These are phyloP conservation scores for Candida oleophila DNA, from an alignment of 805 yeast genomes.

Conservation along the genomic window DNA sequence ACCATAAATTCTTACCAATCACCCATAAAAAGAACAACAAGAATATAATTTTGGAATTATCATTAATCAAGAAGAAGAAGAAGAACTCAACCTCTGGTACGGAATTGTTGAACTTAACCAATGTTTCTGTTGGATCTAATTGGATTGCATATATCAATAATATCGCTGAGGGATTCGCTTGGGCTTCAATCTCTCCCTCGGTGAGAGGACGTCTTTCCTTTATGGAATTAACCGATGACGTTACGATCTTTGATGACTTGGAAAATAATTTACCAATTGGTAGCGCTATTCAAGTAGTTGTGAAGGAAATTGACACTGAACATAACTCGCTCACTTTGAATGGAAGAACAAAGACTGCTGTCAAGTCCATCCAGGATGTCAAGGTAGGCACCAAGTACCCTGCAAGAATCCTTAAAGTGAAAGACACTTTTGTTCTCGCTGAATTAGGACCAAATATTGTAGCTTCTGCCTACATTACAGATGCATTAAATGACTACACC, in stretches of 20 bases:
- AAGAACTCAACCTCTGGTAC: conserved; percentile 20
- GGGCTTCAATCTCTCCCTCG: conserved; percentile 70
- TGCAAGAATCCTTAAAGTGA: conserved; percentile 59
- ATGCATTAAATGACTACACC: conserved; percentile 70
- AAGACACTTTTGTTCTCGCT: conserved; percentile 61
- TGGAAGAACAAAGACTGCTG: conserved; percentile 41
- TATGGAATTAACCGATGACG: conserved; percentile 60
- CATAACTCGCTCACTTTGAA: conserved; percentile 50
- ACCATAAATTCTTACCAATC: conserved; percentile 64
- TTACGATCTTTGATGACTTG: conserved; percentile 45
- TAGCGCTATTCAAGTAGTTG: conserved; percentile 59
- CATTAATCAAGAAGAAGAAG: conserved; percentile 22
- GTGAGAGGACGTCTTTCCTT: conserved; percentile 65
- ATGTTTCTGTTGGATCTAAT: conserved; percentile 49
- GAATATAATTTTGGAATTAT: conserved; percentile 62
- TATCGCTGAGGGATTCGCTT: conserved; percentile 54
- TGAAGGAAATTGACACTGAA: conserved; percentile 52
- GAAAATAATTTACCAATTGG: conserved; percentile 70
- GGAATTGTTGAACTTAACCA: conserved; percentile 35
- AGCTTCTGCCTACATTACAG: conserved; percentile 71
- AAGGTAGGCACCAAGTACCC: conserved; percentile 56
- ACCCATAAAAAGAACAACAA: conserved; percentile 54
- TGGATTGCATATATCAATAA: conserved; percentile 66
- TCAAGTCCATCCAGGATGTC: conserved; percentile 48
- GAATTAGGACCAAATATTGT: conserved; percentile 63